Percentiles rank a stretch among this genome's conserved stretches.
Conservation (phyloP, 2,329 filamentous ascomycete genomes). For the Diaporthe citri region DNA sequence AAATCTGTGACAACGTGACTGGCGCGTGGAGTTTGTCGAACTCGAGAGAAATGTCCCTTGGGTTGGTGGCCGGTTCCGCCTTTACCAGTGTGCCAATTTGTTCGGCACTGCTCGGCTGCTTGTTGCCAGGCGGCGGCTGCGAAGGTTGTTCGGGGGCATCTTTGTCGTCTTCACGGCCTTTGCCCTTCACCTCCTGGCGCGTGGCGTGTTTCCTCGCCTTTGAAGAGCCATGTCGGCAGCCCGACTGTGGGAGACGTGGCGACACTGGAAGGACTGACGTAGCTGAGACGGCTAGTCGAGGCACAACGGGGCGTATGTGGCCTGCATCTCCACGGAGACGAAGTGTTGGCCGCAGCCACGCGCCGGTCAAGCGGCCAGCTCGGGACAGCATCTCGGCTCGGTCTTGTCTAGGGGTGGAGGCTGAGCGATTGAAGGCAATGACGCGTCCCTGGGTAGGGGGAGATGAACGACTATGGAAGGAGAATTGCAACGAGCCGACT, state of each 20-base stretch:
- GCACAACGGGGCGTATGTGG: neutral
- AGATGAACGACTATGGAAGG: neutral
- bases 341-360: slow-evolving; percentile 13
- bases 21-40: neutral
- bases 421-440: neutral
- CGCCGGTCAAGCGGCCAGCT: slow-evolving; percentile 4
- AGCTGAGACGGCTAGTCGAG: neutral
- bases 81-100: neutral
- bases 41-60: neutral
- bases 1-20: slow-evolving; percentile 27
- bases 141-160: too few relatives aligned
- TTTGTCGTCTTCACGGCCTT: neutral
- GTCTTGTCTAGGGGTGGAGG: neutral
- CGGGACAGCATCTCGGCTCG: neutral
- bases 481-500: neutral
- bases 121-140: neutral
- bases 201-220: neutral
- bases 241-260: neutral
- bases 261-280: neutral
- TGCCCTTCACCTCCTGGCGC: neutral
- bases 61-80: neutral
- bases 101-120: neutral
- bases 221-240: neutral
- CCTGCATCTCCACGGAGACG: neutral
- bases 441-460: too few relatives aligned